Conservation (phyloP, 2,329 filamentous ascomycete species). For the Karstenula rhodostoma region DNA sequence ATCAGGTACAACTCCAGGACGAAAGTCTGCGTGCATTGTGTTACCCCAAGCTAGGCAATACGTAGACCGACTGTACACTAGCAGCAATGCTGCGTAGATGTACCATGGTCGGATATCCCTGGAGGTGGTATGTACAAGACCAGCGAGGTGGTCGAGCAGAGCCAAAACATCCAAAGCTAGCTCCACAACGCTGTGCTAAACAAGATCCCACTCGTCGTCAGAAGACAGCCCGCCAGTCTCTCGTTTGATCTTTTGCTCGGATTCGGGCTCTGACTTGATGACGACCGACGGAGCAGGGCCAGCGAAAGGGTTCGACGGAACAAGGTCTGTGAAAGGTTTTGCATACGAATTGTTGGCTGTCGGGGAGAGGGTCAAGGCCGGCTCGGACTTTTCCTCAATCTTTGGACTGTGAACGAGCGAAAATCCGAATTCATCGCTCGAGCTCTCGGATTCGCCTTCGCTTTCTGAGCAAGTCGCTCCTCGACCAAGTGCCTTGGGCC, state of each 20-base stretch:
- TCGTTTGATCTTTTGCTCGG: not conserved
- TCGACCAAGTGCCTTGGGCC: constrained; percentile 16
- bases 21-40: too few relatives aligned
- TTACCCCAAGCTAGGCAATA: too few relatives aligned
- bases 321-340: constrained; percentile 22
- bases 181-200: not conserved
- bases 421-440: constrained; percentile 35
- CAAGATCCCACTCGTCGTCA: constrained; percentile 11
- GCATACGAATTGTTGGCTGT: constrained; percentile 18
- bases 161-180: not conserved
- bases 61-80: not conserved
- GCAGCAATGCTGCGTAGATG: not conserved
- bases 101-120: not conserved
- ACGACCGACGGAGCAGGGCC: constrained; percentile 2
- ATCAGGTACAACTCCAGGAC: too few relatives aligned
- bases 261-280: not conserved
- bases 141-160: not conserved
- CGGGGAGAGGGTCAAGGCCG: not conserved
- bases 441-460: constrained; percentile 26
- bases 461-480: constrained; percentile 5
- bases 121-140: not conserved
- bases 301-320: constrained; percentile 18
- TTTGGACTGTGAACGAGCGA: constrained; percentile 32
- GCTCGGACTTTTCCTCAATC: not conserved
- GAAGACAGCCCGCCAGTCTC: not conserved